Evolutionary conservation across 1,139 yeast genomes (phyloP).

Genomic region (Insectozyma bohioensis): DNA sequence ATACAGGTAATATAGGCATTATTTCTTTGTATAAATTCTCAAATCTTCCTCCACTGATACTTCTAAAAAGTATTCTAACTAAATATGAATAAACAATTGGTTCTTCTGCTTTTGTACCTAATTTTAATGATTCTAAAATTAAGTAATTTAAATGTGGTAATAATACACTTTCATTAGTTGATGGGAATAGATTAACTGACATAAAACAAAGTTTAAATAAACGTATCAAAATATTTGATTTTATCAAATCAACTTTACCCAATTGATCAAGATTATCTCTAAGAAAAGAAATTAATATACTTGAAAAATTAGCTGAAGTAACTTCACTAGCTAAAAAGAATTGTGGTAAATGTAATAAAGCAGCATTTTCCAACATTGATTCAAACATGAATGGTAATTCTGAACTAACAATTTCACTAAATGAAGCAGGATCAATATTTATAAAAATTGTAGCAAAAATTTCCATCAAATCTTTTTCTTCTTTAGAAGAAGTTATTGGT

Average conservation of each 20-base stretch:
- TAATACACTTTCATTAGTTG: slow-evolving; percentile 81
- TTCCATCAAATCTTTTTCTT: slow-evolving; percentile 95
- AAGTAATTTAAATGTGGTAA: slow-evolving; percentile 83
- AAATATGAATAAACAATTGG: slow-evolving; percentile 88
- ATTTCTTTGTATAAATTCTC: slow-evolving; percentile 91
- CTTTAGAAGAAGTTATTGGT: slow-evolving; percentile 85
- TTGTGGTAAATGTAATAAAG: slow-evolving; percentile 87
- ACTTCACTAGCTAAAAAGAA: slow-evolving; percentile 91
- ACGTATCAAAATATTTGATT: slow-evolving; percentile 78
- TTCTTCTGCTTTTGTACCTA: slow-evolving; percentile 86
- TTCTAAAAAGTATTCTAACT: slow-evolving; percentile 85
- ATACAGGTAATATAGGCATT: slow-evolving; percentile 82
- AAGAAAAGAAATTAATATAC: slow-evolving; percentile 77
- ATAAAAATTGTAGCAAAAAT: slow-evolving; percentile 91
- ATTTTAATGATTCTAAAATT: slow-evolving; percentile 75
- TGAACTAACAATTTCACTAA: slow-evolving; percentile 84
- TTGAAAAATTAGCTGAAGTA: slow-evolving; percentile 89
- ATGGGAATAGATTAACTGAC: slow-evolving; percentile 92
- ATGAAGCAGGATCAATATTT: slow-evolving; percentile 93
- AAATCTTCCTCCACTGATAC: slow-evolving; percentile 95
- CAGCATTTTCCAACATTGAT: slow-evolving; percentile 80
- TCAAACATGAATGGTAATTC: slow-evolving; percentile 80
- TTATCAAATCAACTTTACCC: slow-evolving; percentile 77
- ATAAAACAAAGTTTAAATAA: slow-evolving; percentile 89
- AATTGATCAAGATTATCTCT: slow-evolving; percentile 71